phyloP scores from a whole-genome alignment of 2,329 filamentous ascomycete species.

The Fusarium fracticaudum region DNA sequence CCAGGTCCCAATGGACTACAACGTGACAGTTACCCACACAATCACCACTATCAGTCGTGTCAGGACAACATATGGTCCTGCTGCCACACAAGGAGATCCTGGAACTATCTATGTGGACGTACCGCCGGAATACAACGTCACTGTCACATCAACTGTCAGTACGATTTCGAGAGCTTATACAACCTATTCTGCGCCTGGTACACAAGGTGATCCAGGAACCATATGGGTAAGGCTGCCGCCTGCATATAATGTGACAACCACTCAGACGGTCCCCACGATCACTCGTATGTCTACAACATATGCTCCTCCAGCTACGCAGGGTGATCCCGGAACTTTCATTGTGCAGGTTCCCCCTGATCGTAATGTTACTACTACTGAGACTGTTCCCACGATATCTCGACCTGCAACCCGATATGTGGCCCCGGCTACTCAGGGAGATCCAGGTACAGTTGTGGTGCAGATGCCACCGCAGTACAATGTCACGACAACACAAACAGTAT shows the following conservation, averaged over 20 bases:
- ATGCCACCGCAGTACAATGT: constrained; percentile 3
- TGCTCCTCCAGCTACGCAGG: neutral
- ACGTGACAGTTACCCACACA: neutral
- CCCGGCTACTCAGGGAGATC: constrained; percentile 1
- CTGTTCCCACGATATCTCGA: neutral
- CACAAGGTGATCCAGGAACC: constrained; percentile 12
- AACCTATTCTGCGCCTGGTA: neutral
- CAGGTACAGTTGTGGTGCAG: constrained; percentile 16
- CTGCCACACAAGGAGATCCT: constrained; percentile 8
- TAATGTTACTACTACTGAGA: constrained; percentile 1
- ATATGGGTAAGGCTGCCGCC: neutral
- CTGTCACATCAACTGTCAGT: neutral
- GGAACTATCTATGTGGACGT: neutral
- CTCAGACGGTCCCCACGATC: neutral
- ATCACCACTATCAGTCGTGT: neutral
- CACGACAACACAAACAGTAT: neutral
- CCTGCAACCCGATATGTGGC: constrained; percentile 1
- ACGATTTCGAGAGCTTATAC: constrained; percentile 2
- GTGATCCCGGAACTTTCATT: constrained; percentile 13
- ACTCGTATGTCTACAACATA: constrained; percentile 1
- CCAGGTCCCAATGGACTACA: neutral
- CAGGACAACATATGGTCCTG: neutral
- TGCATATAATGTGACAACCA: constrained; percentile 8
- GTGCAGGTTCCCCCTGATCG: neutral
- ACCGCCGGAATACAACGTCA: constrained; percentile 1